Conservation (phyloP, 352 stramenopile genomes). For the Bremia lactucae region DNA sequence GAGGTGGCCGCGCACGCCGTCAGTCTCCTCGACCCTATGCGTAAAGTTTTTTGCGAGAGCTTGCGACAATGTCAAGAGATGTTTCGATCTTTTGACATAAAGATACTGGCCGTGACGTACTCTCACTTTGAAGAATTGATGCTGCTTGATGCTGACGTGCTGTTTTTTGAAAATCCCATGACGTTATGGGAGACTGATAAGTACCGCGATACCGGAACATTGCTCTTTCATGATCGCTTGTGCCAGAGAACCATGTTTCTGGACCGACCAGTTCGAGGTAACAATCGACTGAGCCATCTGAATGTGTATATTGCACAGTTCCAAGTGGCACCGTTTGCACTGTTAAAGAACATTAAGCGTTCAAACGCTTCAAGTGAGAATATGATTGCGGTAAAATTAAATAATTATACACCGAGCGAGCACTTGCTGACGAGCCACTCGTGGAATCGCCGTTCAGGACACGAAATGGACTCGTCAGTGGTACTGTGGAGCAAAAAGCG, state of each 20-base stretch:
- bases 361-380: slow-evolving; percentile 14
- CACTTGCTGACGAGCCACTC: slow-evolving; percentile 41
- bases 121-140: slow-evolving; percentile 65
- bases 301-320: slow-evolving; percentile 50
- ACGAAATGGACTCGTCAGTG: slow-evolving; percentile 70
- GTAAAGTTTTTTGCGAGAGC: slow-evolving; percentile 41
- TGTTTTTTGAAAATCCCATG: slow-evolving; percentile 54
- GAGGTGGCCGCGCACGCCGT: slow-evolving; percentile 22
- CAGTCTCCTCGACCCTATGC: slow-evolving; percentile 14
- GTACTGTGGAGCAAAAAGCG: slow-evolving; percentile 60
- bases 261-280: slow-evolving; percentile 16
- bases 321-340: slow-evolving; percentile 31
- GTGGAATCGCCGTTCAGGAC: slow-evolving; percentile 52
- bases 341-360: slow-evolving; percentile 26
- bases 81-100: slow-evolving; percentile 47
- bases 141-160: slow-evolving; percentile 53
- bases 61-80: slow-evolving; percentile 30
- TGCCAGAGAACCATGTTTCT: slow-evolving; percentile 35
- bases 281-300: slow-evolving; percentile 21
- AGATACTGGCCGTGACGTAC: slow-evolving; percentile 48
- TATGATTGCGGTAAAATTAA: slow-evolving; percentile 15
- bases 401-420: slow-evolving; percentile 44
- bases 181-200: slow-evolving; percentile 42
- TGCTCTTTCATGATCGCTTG: slow-evolving; percentile 49
- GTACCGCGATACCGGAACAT: slow-evolving; percentile 36